Evolutionary conservation across 192 early-diverging fungal genomes (phyloP), one percentile per base, ranked within the genome.

Genomic region (Funneliformis geosporum): DNA sequence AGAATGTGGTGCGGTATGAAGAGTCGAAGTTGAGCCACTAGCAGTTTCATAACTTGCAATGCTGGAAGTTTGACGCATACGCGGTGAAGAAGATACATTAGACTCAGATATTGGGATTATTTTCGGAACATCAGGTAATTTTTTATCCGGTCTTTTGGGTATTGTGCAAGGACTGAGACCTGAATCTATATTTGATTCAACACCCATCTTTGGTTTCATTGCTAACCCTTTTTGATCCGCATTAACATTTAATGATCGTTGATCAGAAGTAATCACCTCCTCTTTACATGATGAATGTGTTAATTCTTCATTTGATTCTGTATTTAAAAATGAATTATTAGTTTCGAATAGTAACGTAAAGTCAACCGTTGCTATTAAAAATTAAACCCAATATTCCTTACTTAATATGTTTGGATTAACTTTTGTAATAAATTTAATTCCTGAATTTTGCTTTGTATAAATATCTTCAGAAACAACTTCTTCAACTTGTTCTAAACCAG

Each of bases 41-140:
- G 76, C 76, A 60, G 76, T 78, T 77, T 77, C 76, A 67, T 67
- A 67, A 67, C 76, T 78, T 18, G 76, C 61, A 47, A 78, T 66
- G 46, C 76, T 78, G 40, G 76, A 78, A 44, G 76, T 42, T 78
- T 78, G 76, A 14, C 38, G 64, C 75, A 39, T 64, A 68, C 50
- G 76, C 27, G 61, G 62, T 67, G 76, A 67, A 67, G 6, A n/a
- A 65, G 60, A 67, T 59, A 61, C 62, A 75, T 75, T 8, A 75
- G 72, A 9, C 40, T 62, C 39, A 60, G 64, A 42, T 27, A 12
- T 44, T 68, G 14, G 21, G 14, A n/a, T 27, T 9, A 25, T 27
- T 50, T 68, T 78, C 16, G 76, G 76, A 33, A 78, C 14, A 50
- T 78, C 76, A 11, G 76, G 76, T 18, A 78, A 78, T 78, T 68